Conservation (phyloP, 371 early-diverging fungal genomes). For the Homolaphlyctis polyrhiza region DNA sequence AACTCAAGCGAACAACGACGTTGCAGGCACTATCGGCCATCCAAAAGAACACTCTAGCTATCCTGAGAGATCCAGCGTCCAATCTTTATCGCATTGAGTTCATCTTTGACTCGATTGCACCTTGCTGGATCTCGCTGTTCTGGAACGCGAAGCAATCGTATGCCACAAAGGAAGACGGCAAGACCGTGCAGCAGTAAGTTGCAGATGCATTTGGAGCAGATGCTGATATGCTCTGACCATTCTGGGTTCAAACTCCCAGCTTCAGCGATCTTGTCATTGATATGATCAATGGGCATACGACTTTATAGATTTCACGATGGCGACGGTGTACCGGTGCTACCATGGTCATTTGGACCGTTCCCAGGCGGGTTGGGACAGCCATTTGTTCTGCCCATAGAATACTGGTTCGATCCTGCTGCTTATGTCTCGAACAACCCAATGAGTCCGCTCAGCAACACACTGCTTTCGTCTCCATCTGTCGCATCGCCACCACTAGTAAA, state of each 20-base stretch:
- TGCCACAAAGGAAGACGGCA: constrained; percentile 1
- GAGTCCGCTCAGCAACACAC: no score
- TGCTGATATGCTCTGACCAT: not conserved
- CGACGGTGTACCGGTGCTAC: not conserved
- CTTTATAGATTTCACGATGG: not conserved
- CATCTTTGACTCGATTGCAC: constrained; percentile 7
- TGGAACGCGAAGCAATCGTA: not conserved
- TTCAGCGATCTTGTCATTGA: not conserved
- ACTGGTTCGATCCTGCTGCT: not conserved
- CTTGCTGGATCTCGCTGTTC: constrained; percentile 9
- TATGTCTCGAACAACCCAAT: no score
- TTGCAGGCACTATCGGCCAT: constrained; percentile 6
- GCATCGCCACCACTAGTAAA: no score
- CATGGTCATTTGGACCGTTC: constrained; percentile 12
- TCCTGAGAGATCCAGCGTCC: not conserved
- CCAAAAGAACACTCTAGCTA: constrained; percentile 5
- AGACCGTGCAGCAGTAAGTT: no score
- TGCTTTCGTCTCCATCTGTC: no score
- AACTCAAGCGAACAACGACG: constrained; percentile 6
- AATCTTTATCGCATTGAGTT: not conserved
- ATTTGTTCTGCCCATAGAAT: constrained; percentile 2
- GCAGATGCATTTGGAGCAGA: not conserved
- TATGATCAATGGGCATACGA: no score
- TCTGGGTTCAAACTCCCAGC: not conserved
- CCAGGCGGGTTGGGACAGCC: constrained; percentile 8